phyloP scores from a whole-genome alignment of 345 rosid species.

The Aquilaria sinensis region DNA sequence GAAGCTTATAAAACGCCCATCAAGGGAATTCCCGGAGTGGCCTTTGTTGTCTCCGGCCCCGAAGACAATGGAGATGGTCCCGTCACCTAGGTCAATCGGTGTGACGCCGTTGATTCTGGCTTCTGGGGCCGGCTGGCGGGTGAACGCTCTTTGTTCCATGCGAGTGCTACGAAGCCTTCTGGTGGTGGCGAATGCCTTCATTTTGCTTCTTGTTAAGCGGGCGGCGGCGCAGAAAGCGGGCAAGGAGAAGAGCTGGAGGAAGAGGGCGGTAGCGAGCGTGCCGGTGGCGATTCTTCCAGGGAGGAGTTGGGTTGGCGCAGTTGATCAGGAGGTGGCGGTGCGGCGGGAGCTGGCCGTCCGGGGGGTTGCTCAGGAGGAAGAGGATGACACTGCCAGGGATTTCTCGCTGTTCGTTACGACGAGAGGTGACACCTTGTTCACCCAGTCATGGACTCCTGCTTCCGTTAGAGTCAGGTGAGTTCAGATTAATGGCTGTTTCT shows the following conservation, averaged over 20 bases:
- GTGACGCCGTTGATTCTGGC: conserved; percentile 46
- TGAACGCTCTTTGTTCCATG: conserved; percentile 43
- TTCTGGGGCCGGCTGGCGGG: neutral
- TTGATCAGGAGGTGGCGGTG: conserved; percentile 55
- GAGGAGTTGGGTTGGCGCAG: neutral
- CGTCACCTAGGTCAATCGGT: conserved; percentile 12
- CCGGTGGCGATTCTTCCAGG: conserved; percentile 12
- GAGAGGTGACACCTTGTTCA: conserved; percentile 71
- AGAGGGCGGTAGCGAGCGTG: conserved; percentile 25
- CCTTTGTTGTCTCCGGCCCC: no score
- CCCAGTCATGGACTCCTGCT: conserved; percentile 73
- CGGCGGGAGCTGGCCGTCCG: conserved; percentile 61
- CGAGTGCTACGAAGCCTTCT: conserved; percentile 39
- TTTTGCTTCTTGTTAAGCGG: conserved; percentile 35
- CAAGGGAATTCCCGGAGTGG: no score
- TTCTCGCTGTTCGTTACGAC: conserved; percentile 42
- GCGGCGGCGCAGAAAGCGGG: conserved; percentile 27
- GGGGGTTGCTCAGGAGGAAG: conserved; percentile 45
- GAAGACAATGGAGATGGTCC: conserved; percentile 30
- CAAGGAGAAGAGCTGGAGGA: conserved; percentile 3
- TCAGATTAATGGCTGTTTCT: neutral
- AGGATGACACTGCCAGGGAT: conserved; percentile 42
- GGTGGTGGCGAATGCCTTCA: conserved; percentile 33
- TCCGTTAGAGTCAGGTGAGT: conserved; percentile 46
- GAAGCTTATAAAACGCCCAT: no score